These are phyloP conservation scores for Tuber microsphaerosporum DNA, from an alignment of 495 filamentous ascomycete species.

Conservation along the genomic window DNA sequence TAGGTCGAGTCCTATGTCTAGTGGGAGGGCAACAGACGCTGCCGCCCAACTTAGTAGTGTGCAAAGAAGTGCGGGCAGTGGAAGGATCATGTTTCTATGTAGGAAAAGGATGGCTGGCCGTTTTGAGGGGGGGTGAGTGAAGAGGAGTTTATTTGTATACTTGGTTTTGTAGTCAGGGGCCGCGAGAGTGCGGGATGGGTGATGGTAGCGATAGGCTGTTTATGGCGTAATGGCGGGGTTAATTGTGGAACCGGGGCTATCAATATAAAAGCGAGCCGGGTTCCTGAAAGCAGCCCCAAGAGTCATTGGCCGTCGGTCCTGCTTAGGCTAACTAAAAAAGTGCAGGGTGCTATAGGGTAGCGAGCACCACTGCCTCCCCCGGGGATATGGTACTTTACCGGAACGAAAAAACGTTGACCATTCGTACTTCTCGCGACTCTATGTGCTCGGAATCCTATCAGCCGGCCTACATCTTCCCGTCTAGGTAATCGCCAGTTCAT, in stretches of 20 bases:
- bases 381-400: neutral
- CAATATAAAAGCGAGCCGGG: neutral
- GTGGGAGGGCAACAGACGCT: neutral
- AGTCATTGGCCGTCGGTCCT: neutral
- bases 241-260: neutral
- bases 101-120: neutral
- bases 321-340: neutral
- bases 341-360: neutral
- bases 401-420: neutral
- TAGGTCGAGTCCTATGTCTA: conserved; percentile 15
- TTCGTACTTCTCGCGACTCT: neutral
- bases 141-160: neutral
- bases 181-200: neutral
- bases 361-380: neutral
- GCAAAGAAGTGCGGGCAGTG: neutral
- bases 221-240: neutral
- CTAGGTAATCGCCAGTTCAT: neutral
- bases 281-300: neutral
- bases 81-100: neutral
- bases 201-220: neutral
- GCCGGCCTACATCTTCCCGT: neutral
- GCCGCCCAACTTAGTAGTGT: neutral
- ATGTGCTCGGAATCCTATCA: neutral
- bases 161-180: neutral
- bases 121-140: neutral